Evolutionary conservation across 169 alveolate genomes (phyloP), one percentile per base, ranked within the genome.

Genomic region (Babesia sp.): DNA sequence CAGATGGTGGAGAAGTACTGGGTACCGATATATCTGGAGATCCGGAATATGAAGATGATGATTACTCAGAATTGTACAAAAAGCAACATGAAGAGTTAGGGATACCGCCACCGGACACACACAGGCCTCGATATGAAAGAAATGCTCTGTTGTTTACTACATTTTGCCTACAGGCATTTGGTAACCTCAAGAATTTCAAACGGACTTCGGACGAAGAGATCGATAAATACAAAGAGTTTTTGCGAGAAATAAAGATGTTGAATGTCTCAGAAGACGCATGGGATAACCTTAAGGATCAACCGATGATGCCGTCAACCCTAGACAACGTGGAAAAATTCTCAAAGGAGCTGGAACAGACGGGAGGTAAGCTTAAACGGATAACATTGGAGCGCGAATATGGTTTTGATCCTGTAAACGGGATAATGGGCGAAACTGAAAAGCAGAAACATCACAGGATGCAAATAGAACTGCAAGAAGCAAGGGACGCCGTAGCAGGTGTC

Each of bases 11-110:
- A 14, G 86, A 77, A 56, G 86, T 77, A 8, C 22, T 77, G 45
- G 86, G 86, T 16, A 18, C 42, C 14, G 55, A 33, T 1, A 77
- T 77, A 14, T 57, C 86, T 41, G 75, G 75, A 1, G 86, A 77
- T 12, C 34, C 45, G 16, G 68, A 57, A 54, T 44, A 6, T 26
- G 12, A 41, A 1, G 55, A 57, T 7, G 86, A 77, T 18, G 86
- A 66, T 48, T 77, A 68, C 46, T 31, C 72, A 12, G 3, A 1
- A 37, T 28, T 77, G 31, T 68, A 77, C 75, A 20, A 57, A 20
- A 36, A 67, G 26, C 41, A 6, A 31, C 41, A 55, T 50, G 63
- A 66, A 31, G 74, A 41, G 37, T 3, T 34, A 28, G 81, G 81
- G 14, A 16, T 77, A 29, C 79, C 81, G 1, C 63, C 37, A 20